These are phyloP conservation scores for Phalaenopsis aphrodite DNA, from an alignment of 106 monocot genomes.

Conservation along the genomic window DNA sequence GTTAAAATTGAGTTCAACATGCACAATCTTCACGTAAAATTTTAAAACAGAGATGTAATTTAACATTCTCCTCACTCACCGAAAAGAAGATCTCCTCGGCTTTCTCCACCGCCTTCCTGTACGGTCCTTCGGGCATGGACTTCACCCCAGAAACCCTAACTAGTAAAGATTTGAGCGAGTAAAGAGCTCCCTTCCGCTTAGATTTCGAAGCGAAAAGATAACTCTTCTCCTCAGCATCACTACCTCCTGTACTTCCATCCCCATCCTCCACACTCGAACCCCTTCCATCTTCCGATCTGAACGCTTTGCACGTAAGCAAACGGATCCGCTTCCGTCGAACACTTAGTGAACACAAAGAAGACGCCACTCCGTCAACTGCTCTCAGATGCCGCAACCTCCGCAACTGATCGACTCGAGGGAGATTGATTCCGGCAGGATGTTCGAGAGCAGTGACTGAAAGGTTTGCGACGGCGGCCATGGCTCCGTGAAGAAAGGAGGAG, in stretches of 20 bases:
- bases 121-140: conserved; percentile 30
- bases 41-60: not conserved
- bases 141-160: conserved; percentile 33
- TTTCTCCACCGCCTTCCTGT: conserved; percentile 73
- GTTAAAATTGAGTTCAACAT: not conserved
- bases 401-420: conserved; percentile 13
- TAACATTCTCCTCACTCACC: conserved; percentile 28
- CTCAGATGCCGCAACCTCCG: conserved; percentile 8
- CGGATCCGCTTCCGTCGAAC: not conserved
- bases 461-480: conserved; percentile 28
- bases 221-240: conserved; percentile 1
- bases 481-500: not conserved
- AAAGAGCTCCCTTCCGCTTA: conserved; percentile 63
- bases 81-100: conserved; percentile 87
- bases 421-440: not conserved
- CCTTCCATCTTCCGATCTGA: conserved; percentile 38
- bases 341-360: not conserved
- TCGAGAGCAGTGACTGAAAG: conserved; percentile 7
- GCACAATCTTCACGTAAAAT: not conserved
- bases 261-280: conserved; percentile 5
- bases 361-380: conserved; percentile 17
- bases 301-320: conserved; percentile 24
- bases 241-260: not conserved
- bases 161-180: conserved; percentile 57
- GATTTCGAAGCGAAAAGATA: not conserved